Evolutionary conservation across 305 asterid genomes (phyloP), one percentile per base, ranked within the genome.

Genomic region (Fraxinus albicans): DNA sequence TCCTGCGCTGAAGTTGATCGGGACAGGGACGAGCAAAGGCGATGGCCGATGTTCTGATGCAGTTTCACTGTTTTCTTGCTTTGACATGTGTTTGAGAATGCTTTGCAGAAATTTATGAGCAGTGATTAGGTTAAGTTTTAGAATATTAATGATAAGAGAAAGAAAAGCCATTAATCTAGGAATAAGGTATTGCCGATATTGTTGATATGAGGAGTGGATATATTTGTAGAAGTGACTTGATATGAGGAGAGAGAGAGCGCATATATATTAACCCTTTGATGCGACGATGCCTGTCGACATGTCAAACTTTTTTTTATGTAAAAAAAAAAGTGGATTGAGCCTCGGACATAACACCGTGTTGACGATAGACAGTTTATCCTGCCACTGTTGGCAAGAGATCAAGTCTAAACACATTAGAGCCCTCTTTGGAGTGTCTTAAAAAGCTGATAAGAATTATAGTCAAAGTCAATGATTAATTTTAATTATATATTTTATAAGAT

Each of bases 11-110:
- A 50, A 21, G 58, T 77, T 58, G 19, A 33, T 12, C 0, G 85
- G 82, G 4, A 82, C 2, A 13, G 77, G 79, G 2, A 77, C 82
- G 36, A 55, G 77, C 1, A 60, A n/a, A 58, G 84, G 80, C n/a
- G 70, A 76, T 1, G 77, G 36, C 2, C 23, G 80, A 25, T 35
- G 75, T 36, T 73, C 79, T 44, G 36, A 25, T 60, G 15, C n/a
- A 40, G 60, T 23, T 33, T 33, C 78, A 58, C 29, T 12, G 2
- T 8, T 29, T 4, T 33, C 29, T 40, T 60, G 70, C 70, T 60
- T 60, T 21, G 31, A 21, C 27, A 60, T 60, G 31, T 21, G 8
- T 7, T 8, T 60, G 8, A 60, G 70, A 60, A 60, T 21, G 70
- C 31, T 60, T 21, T 3, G 27, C 13, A 60, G 29, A 60, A 8